A percentile compares a stretch with the other conserved stretches of the same genome.
These are phyloP conservation scores for Cystobasidium ongulense DNA, from an alignment of 768 basidiomycete genomes.

Conservation along the genomic window DNA sequence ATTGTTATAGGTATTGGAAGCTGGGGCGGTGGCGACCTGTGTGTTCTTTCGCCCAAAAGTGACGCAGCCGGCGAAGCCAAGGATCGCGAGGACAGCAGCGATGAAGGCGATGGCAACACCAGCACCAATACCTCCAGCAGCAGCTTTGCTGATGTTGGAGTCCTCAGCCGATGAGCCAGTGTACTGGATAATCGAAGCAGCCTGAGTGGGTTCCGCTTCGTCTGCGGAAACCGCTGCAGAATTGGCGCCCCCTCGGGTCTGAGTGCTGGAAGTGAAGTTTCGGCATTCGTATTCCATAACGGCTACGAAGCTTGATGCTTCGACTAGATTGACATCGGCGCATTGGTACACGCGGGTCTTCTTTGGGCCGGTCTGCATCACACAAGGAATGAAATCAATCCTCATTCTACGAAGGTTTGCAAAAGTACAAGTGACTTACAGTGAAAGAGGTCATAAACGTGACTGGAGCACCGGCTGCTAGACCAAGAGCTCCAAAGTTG, in stretches of 20 bases:
- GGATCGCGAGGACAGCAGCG: not conserved
- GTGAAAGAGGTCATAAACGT: not conserved
- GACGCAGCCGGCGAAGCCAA: slow-evolving; percentile 6
- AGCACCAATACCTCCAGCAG: slow-evolving; percentile 17
- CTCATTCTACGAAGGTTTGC: no score
- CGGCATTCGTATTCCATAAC: slow-evolving; percentile 36
- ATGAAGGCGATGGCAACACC: slow-evolving; percentile 6
- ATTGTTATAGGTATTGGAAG: not conserved
- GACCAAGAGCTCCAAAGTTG: slow-evolving; percentile 37
- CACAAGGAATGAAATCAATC: no score
- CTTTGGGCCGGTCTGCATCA: not conserved
- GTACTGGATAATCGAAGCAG: not conserved
- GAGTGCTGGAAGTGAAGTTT: slow-evolving; percentile 36
- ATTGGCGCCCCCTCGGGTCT: slow-evolving; percentile 20
- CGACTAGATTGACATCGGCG: slow-evolving; percentile 40
- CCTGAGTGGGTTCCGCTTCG: not conserved
- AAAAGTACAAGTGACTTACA: not conserved
- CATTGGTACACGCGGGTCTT: slow-evolving; percentile 35
- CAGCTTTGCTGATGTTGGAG: not conserved
- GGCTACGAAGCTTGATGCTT: slow-evolving; percentile 22
- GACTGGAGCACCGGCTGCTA: slow-evolving; percentile 28
- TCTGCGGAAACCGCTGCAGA: not conserved
- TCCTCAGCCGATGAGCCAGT: not conserved
- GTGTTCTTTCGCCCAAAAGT: slow-evolving; percentile 8
- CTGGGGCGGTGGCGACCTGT: not conserved